A percentile compares a stretch with the other conserved stretches of the same genome.
These are phyloP conservation scores for Trichoderma afroharzianum DNA, from an alignment of 2,329 filamentous ascomycete genomes.

Conservation along the genomic window DNA sequence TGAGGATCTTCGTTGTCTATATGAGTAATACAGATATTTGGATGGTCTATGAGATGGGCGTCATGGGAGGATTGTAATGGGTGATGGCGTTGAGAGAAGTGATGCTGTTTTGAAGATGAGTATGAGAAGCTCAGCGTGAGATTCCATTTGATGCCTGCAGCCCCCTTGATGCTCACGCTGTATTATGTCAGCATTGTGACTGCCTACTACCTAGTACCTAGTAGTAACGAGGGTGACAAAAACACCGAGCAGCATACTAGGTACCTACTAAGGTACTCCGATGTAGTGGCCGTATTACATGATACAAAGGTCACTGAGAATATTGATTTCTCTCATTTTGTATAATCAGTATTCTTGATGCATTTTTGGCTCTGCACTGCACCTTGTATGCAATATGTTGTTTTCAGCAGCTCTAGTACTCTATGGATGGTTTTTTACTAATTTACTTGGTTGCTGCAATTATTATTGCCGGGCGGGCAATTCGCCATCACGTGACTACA, in stretches of 20 bases:
- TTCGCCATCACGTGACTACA: background rate
- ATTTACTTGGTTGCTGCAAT: background rate
- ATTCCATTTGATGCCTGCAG: background rate
- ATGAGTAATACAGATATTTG: background rate
- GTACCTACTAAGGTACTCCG: accelerated
- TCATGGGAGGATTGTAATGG: background rate
- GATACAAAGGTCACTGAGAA: background rate
- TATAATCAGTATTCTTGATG: too few species aligned
- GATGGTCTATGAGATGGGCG: background rate
- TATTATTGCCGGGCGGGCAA: background rate
- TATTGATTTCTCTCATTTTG: too few species aligned
- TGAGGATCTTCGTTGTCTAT: background rate
- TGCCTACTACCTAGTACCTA: too few species aligned
- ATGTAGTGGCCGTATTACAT: background rate
- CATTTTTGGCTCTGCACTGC: too few species aligned
- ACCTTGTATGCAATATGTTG: too few species aligned
- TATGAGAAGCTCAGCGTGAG: background rate
- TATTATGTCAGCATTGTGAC: background rate
- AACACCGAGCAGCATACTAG: background rate
- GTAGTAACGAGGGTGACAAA: too few species aligned
- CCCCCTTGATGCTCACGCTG: background rate
- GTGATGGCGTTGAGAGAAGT: background rate
- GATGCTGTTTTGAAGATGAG: background rate
- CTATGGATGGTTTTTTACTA: too few species aligned
- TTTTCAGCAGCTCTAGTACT: too few species aligned